Evolutionary conservation across 805 yeast species (phyloP).

Genomic region (Starmera quercuum): DNA sequence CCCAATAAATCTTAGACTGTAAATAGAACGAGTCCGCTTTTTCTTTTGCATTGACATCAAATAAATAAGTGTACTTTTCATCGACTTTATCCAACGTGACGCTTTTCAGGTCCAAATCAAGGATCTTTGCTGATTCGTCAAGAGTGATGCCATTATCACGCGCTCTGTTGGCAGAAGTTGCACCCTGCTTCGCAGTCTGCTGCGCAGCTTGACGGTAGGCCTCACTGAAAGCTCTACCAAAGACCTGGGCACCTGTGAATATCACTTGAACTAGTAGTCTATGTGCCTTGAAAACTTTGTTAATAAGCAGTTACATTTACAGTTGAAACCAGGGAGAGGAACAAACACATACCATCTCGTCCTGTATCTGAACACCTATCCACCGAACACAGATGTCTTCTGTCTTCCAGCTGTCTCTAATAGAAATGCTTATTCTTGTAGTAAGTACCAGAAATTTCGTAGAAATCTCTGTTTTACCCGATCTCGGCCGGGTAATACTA

Average conservation of each 20-base stretch:
- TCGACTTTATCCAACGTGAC: slow-evolving; percentile 55
- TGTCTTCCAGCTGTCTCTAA: too few species aligned
- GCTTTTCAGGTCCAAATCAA: slow-evolving; percentile 62
- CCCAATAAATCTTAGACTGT: slow-evolving; percentile 89
- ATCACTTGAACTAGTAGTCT: slow-evolving; percentile 83
- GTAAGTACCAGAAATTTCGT: too few species aligned
- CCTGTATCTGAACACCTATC: too few species aligned
- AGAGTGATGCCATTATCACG: slow-evolving; percentile 65
- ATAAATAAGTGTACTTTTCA: slow-evolving; percentile 71
- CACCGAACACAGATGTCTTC: too few species aligned
- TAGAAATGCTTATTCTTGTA: too few species aligned
- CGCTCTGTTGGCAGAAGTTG: slow-evolving; percentile 37
- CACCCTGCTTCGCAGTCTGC: slow-evolving; percentile 71
- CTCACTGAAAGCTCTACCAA: slow-evolving; percentile 93
- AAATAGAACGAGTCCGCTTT: slow-evolving; percentile 94
- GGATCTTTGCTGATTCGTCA: slow-evolving; percentile 87
- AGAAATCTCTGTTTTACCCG: too few species aligned
- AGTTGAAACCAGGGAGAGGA: too few species aligned
- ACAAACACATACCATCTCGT: not conserved
- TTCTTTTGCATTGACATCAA: slow-evolving; percentile 84
- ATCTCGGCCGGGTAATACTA: too few species aligned
- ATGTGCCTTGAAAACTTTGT: slow-evolving; percentile 63
- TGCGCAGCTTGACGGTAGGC: slow-evolving; percentile 97
- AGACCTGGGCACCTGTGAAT: slow-evolving; percentile 91
- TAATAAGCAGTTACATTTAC: too few species aligned